Evolutionary conservation across 768 basidiomycete species (phyloP).

Genomic region (Phlebiopsis gigantea): DNA sequence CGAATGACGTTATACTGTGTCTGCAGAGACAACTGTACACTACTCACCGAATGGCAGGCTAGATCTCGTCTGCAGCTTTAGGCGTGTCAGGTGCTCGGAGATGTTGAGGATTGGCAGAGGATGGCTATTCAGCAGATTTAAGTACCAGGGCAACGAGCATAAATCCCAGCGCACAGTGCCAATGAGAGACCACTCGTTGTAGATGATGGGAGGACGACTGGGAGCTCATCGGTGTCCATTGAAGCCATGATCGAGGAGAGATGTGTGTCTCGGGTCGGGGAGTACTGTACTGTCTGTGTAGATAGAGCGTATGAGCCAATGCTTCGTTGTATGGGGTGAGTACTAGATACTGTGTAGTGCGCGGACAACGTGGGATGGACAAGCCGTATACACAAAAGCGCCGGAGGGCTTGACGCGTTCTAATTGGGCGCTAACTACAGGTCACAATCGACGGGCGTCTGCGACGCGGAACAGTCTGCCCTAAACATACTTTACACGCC

Average conservation of each 20-base stretch:
- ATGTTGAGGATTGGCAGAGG: slow-evolving; percentile 95
- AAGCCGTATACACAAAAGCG: slow-evolving; percentile 6
- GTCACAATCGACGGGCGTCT: too few relatives aligned
- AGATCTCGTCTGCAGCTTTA: slow-evolving; percentile 65
- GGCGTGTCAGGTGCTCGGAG: slow-evolving; percentile 89
- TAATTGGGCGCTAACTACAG: background rate
- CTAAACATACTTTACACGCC: slow-evolving; percentile 8
- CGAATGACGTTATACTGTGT: background rate
- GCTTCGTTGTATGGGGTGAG: slow-evolving; percentile 4
- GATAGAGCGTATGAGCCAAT: background rate
- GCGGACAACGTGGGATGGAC: background rate
- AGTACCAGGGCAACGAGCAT: background rate
- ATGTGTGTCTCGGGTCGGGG: background rate
- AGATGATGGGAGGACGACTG: slow-evolving; percentile 68
- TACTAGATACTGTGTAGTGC: background rate
- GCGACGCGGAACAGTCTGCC: slow-evolving; percentile 12
- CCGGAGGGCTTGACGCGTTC: background rate
- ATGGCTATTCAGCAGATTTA: slow-evolving; percentile 50
- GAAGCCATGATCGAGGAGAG: slow-evolving; percentile 34
- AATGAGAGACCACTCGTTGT: slow-evolving; percentile 71
- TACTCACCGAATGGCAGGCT: slow-evolving; percentile 53
- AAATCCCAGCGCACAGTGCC: slow-evolving; percentile 50
- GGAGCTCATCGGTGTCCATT: slow-evolving; percentile 76
- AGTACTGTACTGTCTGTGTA: background rate
- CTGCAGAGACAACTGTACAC: slow-evolving; percentile 2